Base-by-base conservation (phyloP, 1,139 yeast genomes). In the Debaryomycetaceae sp. region DNA sequence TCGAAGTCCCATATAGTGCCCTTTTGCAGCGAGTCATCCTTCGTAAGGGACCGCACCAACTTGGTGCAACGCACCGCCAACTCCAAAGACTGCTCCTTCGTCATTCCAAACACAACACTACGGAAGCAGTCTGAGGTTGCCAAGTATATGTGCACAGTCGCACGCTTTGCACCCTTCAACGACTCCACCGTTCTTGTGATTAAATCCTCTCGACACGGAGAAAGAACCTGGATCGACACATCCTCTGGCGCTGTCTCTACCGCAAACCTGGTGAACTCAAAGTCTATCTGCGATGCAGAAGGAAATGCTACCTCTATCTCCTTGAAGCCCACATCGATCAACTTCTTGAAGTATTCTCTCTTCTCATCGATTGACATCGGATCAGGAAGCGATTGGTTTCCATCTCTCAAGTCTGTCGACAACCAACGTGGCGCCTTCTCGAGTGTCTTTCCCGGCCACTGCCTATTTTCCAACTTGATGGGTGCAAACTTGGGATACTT, bases 261-360 rank as follows among this genome's bases (percentile, higher is more conserved):
- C 34, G 97, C 97, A 56, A 79, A 87, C 49, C 97, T 78, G 33
- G 98, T 93, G 71, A 93, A 93, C 63, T 93, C 98, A 61, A 93
- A 93, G 66, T 93, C 99, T 24, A 88, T 83, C 63, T 91, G 98
- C 5, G 96, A 87, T 3, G 98, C 98, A 24, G 96, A 84, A 11
- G 99, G 98, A 71, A 93, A 93, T 0, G 97, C 83, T 14, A 93
- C 98, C 68, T 93, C 99, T 53, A 93, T 93, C 68, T 93, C 99
- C 66, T 93, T 93, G 74, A 90, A 93, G 0, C 98, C 98, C 41
- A 90, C 72, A 36, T 88, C 93, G n/a, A 91, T 72, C 47, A 93
- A 75, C 65, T 90, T 88, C 53, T 83, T 79, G 72, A 91, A 91
- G 66, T 88, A 91, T 54, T 80, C 86, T 65, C 88, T 88, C 71